A percentile compares a stretch with the other conserved stretches of the same genome.
Evolutionary conservation across 495 filamentous ascomycete species (phyloP).

Genomic region (Penicillium subrubescens): DNA sequence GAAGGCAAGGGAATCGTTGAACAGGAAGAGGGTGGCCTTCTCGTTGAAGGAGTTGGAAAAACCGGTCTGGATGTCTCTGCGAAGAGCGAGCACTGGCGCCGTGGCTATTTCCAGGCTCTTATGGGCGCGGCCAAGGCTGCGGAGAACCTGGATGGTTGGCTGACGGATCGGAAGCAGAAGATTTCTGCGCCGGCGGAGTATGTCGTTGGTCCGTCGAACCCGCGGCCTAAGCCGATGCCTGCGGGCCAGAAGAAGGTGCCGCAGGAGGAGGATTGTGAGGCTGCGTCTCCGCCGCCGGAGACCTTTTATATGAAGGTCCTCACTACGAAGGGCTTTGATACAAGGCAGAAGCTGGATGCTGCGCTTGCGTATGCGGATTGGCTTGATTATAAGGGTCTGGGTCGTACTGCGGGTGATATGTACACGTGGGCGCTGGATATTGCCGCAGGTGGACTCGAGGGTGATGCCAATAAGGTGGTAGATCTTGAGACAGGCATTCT

Average conservation of each 20-base stretch:
- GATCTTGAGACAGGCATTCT: conserved; percentile 64
- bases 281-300: conserved; percentile 65
- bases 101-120: conserved; percentile 78
- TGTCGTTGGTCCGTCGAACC: conserved; percentile 81
- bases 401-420: conserved; percentile 63
- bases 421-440: conserved; percentile 74
- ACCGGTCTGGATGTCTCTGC: conserved; percentile 68
- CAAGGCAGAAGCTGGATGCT: conserved; percentile 73
- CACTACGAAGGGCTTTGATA: conserved; percentile 72
- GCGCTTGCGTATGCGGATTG: conserved; percentile 80
- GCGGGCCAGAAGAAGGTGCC: conserved; percentile 58
- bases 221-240: conserved; percentile 71
- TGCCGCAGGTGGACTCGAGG: conserved; percentile 53
- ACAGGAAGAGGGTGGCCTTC: conserved; percentile 57
- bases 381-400: conserved; percentile 72
- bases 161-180: conserved; percentile 65
- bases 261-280: conserved; percentile 70
- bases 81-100: conserved; percentile 78
- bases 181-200: conserved; percentile 67
- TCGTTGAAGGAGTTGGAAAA: conserved; percentile 56
- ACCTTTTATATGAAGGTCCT: conserved; percentile 76
- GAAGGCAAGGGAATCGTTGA: conserved; percentile 68
- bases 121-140: conserved; percentile 75
- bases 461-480: conserved; percentile 50
- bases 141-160: conserved; percentile 78